phyloP scores from a whole-genome alignment of 352 stramenopile species.

The Globisporangium alternatum region DNA sequence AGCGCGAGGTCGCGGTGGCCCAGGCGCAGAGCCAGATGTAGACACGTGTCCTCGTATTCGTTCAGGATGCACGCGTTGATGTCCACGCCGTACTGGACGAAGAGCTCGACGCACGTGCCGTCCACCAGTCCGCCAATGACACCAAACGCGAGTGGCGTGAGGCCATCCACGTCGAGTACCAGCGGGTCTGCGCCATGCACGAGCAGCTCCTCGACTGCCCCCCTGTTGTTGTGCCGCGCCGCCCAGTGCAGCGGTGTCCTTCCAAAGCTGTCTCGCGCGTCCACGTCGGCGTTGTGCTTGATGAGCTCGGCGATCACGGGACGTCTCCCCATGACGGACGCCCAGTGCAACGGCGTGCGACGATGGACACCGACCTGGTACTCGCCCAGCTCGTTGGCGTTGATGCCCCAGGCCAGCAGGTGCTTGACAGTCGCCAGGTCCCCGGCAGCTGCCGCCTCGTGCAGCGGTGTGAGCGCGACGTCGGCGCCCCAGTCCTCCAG shows the following conservation, averaged over 20 bases:
- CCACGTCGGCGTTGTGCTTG: constrained; percentile 43
- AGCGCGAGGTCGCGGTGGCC: constrained; percentile 59
- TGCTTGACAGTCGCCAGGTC: constrained; percentile 52
- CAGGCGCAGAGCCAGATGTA: constrained; percentile 67
- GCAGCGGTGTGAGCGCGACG: constrained; percentile 73
- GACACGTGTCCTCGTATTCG: constrained; percentile 54
- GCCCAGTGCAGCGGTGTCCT: constrained; percentile 78
- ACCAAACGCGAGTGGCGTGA: constrained; percentile 67
- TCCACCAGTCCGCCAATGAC: constrained; percentile 52
- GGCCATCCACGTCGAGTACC: constrained; percentile 50
- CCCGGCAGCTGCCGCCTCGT: constrained; percentile 57
- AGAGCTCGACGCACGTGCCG: constrained; percentile 44
- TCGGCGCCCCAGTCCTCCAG: constrained; percentile 76
- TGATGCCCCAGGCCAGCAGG: constrained; percentile 50
- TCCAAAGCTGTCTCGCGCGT: constrained; percentile 54
- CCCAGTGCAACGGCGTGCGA: constrained; percentile 75
- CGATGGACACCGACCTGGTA: constrained; percentile 58
- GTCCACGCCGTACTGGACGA: constrained; percentile 50
- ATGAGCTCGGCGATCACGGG: constrained; percentile 55
- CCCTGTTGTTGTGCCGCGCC: constrained; percentile 63
- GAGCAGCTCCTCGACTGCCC: constrained; percentile 52
- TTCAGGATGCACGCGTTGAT: constrained; percentile 47
- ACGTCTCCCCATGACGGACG: constrained; percentile 58
- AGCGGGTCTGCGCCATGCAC: constrained; percentile 43
- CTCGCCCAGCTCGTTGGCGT: constrained; percentile 64